Base-by-base conservation (phyloP, 306 rosid genomes). In the Prinsepia uniflora region DNA sequence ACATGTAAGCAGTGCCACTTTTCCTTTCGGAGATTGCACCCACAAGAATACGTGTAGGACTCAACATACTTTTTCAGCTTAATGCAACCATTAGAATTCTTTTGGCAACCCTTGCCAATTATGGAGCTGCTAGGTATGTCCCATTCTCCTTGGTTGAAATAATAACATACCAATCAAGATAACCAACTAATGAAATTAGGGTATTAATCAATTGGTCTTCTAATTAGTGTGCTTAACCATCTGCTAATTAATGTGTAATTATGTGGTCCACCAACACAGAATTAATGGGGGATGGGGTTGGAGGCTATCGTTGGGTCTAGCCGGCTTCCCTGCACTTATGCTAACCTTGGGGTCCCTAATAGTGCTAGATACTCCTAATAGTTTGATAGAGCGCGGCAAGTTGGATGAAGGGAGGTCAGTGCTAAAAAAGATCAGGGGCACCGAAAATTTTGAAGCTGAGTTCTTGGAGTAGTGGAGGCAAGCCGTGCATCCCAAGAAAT, bases 241-340 rank as follows among this genome's bases (percentile, higher is more conserved):
- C 55, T 22, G 43, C 45, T 52, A 22, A 56, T 5, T 56, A n/a
- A 42, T 15, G 2, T 55, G 54, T 7, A 44, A 40, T 6, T 24
- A 3, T 55, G 43, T 13, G 47, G 6, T 70, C n/a, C 56, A 54
- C 65, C 45, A 44, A 70, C 10, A 56, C 55, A 70, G 24, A 15
- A 30, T 66, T 66, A 67, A 76, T 47, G 97, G 92, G 7, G 97
- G 91, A 66, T 90, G 98, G 98, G 98, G 98, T 9, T 90, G 98
- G 98, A 82, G 98, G 71, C 5, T 93, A 10, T 93, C 98, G 4
- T 67, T 93, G 49, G 97, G 98, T 18, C 52, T 93, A 70, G 94
- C 90, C 0, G 98, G 97, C 0, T 71, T 93, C 48, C 97, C 97
- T 0, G 93, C 98, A 2, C 57, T 82, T 11, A 77, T 93, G 5